Conservation (phyloP, 139 green algal species). For the Coccomyxa sp. region DNA sequence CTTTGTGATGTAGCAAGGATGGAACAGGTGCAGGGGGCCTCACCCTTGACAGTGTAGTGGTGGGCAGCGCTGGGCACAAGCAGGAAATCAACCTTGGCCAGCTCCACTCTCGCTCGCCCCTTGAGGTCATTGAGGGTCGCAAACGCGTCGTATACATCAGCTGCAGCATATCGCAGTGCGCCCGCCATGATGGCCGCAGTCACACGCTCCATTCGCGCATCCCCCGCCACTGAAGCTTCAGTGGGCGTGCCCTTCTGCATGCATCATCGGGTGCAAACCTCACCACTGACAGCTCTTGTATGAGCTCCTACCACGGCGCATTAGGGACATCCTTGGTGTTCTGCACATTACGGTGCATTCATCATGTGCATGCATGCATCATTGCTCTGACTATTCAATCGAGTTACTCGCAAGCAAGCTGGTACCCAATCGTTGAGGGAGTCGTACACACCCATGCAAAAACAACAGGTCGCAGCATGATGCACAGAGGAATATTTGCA, state of each 20-base stretch:
- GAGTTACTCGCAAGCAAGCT: no score
- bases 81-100: slow-evolving; percentile 57
- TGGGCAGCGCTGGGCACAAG: slow-evolving; percentile 72
- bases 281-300: background rate
- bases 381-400: no score
- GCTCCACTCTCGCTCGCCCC: slow-evolving; percentile 24
- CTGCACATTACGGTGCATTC: no score
- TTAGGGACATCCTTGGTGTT: no score
- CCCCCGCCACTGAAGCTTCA: slow-evolving; percentile 21
- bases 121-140: slow-evolving; percentile 29
- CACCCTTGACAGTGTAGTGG: slow-evolving; percentile 55
- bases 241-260: background rate
- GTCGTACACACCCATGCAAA: no score
- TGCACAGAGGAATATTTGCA: no score
- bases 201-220: slow-evolving; percentile 61
- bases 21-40: background rate
- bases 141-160: slow-evolving; percentile 59
- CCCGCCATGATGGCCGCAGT: slow-evolving; percentile 30
- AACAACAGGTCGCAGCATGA: no score
- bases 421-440: no score
- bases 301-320: background rate
- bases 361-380: no score
- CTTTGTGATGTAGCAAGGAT: background rate
- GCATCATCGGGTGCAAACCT: background rate
- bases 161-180: slow-evolving; percentile 38